Evolutionary conservation across 2,329 filamentous ascomycete species (phyloP), one percentile per base, ranked within the genome.

Genomic region (Exserohilum turcica): DNA sequence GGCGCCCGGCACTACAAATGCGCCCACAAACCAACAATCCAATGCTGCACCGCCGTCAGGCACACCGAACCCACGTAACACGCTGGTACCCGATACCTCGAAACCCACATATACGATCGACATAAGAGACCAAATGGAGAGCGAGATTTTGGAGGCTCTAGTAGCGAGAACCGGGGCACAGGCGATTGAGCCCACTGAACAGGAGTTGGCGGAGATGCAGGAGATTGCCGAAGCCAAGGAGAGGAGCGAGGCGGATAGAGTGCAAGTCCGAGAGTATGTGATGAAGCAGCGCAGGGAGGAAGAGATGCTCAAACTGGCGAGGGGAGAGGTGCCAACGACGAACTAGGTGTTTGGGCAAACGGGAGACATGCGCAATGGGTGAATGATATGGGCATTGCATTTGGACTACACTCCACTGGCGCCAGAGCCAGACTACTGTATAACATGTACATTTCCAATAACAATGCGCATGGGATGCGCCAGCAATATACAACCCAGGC

Each of bases 111-210:
- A 75, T 62, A 77, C 70, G 6, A 76, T 83, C 52, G 70, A 80
- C 49, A 88, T 92, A 82, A 86, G 86, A 70, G 73, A 82, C 65
- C 80, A 83, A 63, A 78, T 79, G 54, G 86, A 85, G 37, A 77
- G 79, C 3, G 78, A 84, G 31, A 92, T 92, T 55, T 76, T 91
- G 15, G 74, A 80, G 43, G 80, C 84, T 52, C 79, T 92, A 47
- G 70, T 91, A 33, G 75, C 77, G 52, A 79, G 85, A 72, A 89
- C 87, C 16, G 82, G 83, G 16, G 89, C 87, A 8, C 73, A 77
- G 21, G 70, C 77, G 19, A 70, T 92, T 1, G 66, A 80, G 55
- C 79, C 86, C 2, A 86, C 83, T 1, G 73, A 77, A 2, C 81
- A 86, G 66, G 88, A 92, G 63, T 66, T 79, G 53, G 75, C 78